Evolutionary conservation across 768 basidiomycete species (phyloP), one percentile per base, ranked within the genome.

Genomic region (Auricularia heimuer): DNA sequence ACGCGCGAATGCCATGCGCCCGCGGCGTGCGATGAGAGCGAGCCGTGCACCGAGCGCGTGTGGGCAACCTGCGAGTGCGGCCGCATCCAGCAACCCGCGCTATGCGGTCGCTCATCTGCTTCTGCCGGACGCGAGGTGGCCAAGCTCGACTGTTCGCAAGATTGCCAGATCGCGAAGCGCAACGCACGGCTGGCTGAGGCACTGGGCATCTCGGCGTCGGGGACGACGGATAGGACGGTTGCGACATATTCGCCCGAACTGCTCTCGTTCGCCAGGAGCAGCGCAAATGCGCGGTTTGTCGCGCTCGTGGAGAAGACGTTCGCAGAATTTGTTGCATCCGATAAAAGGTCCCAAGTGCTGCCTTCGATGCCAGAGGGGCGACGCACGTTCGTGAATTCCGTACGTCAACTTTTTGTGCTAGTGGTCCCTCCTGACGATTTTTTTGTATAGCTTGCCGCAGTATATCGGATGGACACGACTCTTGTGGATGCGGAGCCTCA

Each of bases 401-500:
- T 77, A 35, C 36, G 63, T 18, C 66, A 0, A 66, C 60, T 29
- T 11, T 61, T 24, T 58, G 8, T 65, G 14, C 10, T 39, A 47
- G 29, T 29, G 29, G 29, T 29, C 29, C 29, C 29, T 29, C 29
- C 29, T 29, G 29, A 29, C 29, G 29, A 29, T 29, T 35, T 45
- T 54, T 34, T 8, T 8, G 34, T 24, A 35, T 56, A 90, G 85
- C 81, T 97, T 24, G 90, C 92, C 1, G 77, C 82, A 6, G 76
- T 88, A 3, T 98, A 96, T 72, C 81, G 92, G 21, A 84, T 98
- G 73, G 89, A 92, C 66, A 85, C 88, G 0, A 84, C 90, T 69
- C 85, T 94, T 79, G 84, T 99, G 21, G 96, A 98, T 73, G 89
- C 90, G 70, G 96, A 97, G 69, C 96, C 96, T 0, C 82, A 90